These are phyloP conservation scores for Xylaria palmicola DNA, from an alignment of 495 filamentous ascomycete genomes.

Conservation along the genomic window DNA sequence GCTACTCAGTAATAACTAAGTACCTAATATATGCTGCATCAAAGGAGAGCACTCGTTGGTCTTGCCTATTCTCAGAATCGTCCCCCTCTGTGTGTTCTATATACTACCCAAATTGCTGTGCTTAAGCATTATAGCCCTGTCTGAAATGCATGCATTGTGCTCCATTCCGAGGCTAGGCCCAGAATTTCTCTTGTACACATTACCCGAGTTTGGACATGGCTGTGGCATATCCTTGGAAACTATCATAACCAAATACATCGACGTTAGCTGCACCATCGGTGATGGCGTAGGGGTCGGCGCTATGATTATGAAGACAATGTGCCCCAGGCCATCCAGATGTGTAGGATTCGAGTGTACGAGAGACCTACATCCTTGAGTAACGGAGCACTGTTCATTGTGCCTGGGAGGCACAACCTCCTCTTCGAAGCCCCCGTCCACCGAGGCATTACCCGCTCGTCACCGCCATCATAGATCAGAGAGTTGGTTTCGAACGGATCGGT, in stretches of 20 bases:
- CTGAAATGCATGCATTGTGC: not conserved
- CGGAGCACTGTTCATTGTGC: too few relatives aligned
- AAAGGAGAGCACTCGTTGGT: not conserved
- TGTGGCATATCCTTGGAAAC: not conserved
- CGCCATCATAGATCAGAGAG: too few relatives aligned
- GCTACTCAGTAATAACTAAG: constrained; percentile 55
- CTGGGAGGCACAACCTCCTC: too few relatives aligned
- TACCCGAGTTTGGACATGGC: too few relatives aligned
- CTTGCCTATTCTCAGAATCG: not conserved
- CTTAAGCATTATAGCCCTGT: too few relatives aligned
- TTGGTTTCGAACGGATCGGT: too few relatives aligned
- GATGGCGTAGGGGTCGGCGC: not conserved
- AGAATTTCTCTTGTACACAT: too few relatives aligned
- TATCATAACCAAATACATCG: not conserved
- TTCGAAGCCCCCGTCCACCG: too few relatives aligned
- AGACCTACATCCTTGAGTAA: too few relatives aligned
- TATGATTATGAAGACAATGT: not conserved
- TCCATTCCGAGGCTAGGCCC: too few relatives aligned
- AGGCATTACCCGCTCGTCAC: too few relatives aligned
- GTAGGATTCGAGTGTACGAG: too few relatives aligned
- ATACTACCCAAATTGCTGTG: not conserved
- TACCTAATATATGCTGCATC: not conserved
- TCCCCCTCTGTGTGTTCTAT: not conserved
- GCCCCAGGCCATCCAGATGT: not conserved
- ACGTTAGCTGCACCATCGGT: not conserved